Conservation (phyloP, 2,329 filamentous ascomycete genomes). For the Penicillium sp. region DNA sequence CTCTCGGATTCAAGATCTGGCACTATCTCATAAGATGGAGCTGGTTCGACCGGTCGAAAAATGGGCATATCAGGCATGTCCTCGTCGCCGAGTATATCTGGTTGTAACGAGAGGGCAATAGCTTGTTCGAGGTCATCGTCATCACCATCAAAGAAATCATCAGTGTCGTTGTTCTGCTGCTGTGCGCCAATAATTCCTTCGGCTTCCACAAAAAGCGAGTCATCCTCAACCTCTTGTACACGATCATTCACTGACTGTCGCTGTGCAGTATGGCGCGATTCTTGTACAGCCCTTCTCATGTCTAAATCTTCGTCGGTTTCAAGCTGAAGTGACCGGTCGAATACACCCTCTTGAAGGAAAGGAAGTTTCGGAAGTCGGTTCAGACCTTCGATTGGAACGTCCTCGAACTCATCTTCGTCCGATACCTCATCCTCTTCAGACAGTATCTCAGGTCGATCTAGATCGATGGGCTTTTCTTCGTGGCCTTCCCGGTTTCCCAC, state of each 20-base stretch:
- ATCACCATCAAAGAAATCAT: slow-evolving; percentile 62
- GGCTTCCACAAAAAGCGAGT: slow-evolving; percentile 58
- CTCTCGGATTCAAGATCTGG: slow-evolving; percentile 49
- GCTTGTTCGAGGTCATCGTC: slow-evolving; percentile 77
- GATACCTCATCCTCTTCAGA: slow-evolving; percentile 61
- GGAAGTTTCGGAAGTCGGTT: slow-evolving; percentile 73
- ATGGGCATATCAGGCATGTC: slow-evolving; percentile 36
- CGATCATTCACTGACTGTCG: not conserved
- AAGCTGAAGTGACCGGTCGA: slow-evolving; percentile 37
- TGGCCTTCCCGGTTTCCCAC: slow-evolving; percentile 81
- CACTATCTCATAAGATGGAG: slow-evolving; percentile 22
- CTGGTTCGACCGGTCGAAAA: slow-evolving; percentile 51
- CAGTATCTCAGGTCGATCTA: slow-evolving; percentile 63
- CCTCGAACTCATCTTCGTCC: slow-evolving; percentile 79
- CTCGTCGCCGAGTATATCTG: slow-evolving; percentile 43
- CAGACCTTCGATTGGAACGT: slow-evolving; percentile 85
- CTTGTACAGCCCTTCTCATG: slow-evolving; percentile 50
- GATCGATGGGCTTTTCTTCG: slow-evolving; percentile 84
- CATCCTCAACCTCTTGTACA: slow-evolving; percentile 41
- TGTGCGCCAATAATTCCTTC: slow-evolving; percentile 39
- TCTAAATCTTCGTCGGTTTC: slow-evolving; percentile 40
- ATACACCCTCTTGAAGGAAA: slow-evolving; percentile 39
- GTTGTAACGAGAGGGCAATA: slow-evolving; percentile 78
- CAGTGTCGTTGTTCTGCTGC: slow-evolving; percentile 34
- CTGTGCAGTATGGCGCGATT: slow-evolving; percentile 32